Conservation (phyloP, 495 filamentous ascomycete species). For the Darksidea phi region DNA sequence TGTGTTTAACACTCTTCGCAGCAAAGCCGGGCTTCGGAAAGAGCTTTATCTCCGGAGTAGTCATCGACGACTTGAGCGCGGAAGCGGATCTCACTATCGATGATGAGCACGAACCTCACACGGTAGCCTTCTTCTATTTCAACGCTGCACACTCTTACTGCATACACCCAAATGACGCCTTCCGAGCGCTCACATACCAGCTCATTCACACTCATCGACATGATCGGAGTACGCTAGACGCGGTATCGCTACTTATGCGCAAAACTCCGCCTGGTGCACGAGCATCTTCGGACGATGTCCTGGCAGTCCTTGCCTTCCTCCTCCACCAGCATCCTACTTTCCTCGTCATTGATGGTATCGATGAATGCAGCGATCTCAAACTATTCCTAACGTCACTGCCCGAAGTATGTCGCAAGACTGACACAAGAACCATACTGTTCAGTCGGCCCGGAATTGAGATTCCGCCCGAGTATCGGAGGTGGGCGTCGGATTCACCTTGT, state of each 20-base stretch:
- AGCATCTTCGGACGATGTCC: slow-evolving; percentile 25
- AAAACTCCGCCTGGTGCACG: slow-evolving; percentile 15
- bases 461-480: slow-evolving; percentile 24
- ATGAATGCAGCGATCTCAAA: slow-evolving; percentile 26
- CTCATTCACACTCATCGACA: slow-evolving; percentile 22
- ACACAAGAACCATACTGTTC: slow-evolving; percentile 17
- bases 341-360: slow-evolving; percentile 29
- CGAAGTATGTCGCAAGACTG: slow-evolving; percentile 19
- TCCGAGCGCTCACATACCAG: slow-evolving; percentile 25
- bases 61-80: slow-evolving; percentile 24
- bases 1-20: background rate
- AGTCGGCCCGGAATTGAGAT: slow-evolving; percentile 20
- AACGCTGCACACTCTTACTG: slow-evolving; percentile 7
- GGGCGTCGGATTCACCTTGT: slow-evolving; percentile 11
- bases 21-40: slow-evolving; percentile 31
- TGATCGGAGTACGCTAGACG: slow-evolving; percentile 24
- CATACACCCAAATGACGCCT: slow-evolving; percentile 11
- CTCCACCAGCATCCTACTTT: slow-evolving; percentile 29
- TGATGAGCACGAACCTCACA: slow-evolving; percentile 15
- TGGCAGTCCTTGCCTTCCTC: slow-evolving; percentile 20
- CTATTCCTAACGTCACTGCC: slow-evolving; percentile 17
- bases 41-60: slow-evolving; percentile 15
- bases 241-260: slow-evolving; percentile 22
- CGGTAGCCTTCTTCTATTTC: slow-evolving; percentile 28
- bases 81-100: slow-evolving; percentile 21